Evolutionary conservation across 78 protist species (phyloP).

Genomic region (Dictyostelium firmibasis): DNA sequence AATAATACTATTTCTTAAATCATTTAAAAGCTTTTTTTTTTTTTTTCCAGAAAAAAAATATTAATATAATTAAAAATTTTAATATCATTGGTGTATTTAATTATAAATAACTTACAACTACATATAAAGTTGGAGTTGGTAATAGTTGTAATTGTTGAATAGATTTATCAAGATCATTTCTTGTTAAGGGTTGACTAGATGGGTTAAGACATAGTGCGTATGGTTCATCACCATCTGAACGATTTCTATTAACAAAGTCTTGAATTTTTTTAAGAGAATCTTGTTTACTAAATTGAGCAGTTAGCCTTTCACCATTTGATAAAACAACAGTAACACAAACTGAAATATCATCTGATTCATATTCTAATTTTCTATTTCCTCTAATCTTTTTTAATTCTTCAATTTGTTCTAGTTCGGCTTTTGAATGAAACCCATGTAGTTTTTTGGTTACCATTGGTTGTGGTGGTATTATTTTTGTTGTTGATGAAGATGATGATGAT

Average conservation of each 20-base stretch:
- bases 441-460: background rate
- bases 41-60: no score
- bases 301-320: conserved; percentile 12
- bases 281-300: background rate
- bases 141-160: background rate
- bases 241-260: background rate
- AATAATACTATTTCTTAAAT: no score
- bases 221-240: conserved; percentile 13
- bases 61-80: no score
- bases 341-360: background rate
- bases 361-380: background rate
- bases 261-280: conserved; percentile 3
- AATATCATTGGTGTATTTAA: background rate
- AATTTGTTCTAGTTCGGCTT: background rate
- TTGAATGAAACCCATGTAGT: background rate
- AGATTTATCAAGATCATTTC: background rate
- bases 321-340: background rate
- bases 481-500: background rate
- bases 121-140: background rate
- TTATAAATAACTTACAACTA: background rate
- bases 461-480: background rate
- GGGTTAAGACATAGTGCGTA: background rate
- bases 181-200: background rate
- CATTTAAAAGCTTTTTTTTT: background rate
- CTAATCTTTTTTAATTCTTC: background rate